Evolutionary conservation across 1,139 yeast species (phyloP).

Genomic region (Candida sp.): DNA sequence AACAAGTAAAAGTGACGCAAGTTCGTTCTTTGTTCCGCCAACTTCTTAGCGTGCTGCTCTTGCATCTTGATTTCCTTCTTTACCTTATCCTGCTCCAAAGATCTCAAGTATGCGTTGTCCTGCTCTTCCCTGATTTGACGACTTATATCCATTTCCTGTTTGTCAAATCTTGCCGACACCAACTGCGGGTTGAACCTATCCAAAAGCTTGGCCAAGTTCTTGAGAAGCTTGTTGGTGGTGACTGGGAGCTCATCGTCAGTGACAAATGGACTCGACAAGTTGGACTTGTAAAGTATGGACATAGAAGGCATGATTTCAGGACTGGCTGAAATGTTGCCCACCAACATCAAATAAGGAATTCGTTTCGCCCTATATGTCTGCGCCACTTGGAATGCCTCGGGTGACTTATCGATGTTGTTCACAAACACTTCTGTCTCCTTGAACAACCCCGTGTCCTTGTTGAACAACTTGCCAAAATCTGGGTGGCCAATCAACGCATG

Average conservation of each 20-base stretch:
- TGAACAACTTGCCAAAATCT: constrained; percentile 34
- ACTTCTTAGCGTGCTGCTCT: constrained; percentile 24
- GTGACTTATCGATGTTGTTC: constrained; percentile 38
- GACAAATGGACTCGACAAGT: constrained; percentile 28
- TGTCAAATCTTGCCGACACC: constrained; percentile 52
- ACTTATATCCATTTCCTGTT: constrained; percentile 55
- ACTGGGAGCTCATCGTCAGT: constrained; percentile 19
- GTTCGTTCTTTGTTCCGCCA: constrained; percentile 16
- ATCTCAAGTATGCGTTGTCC: constrained; percentile 58
- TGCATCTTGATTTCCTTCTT: constrained; percentile 38
- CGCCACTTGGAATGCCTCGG: constrained; percentile 59
- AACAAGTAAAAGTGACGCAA: constrained; percentile 19
- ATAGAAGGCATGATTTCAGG: constrained; percentile 55
- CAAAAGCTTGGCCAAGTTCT: constrained; percentile 37
- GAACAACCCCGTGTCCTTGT: constrained; percentile 36
- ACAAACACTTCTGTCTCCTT: constrained; percentile 47
- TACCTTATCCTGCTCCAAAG: constrained; percentile 47
- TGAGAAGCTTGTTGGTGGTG: constrained; percentile 31
- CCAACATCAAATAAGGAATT: constrained; percentile 49
- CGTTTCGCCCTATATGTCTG: constrained; percentile 39
- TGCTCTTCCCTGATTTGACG: constrained; percentile 57
- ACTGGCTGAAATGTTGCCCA: constrained; percentile 54
- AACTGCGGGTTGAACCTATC: constrained; percentile 56
- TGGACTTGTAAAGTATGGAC: constrained; percentile 52
- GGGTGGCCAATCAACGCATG: constrained; percentile 28